Base-by-base conservation (phyloP, 2,329 filamentous ascomycete genomes). In the Emmonsiellopsis sp. region DNA sequence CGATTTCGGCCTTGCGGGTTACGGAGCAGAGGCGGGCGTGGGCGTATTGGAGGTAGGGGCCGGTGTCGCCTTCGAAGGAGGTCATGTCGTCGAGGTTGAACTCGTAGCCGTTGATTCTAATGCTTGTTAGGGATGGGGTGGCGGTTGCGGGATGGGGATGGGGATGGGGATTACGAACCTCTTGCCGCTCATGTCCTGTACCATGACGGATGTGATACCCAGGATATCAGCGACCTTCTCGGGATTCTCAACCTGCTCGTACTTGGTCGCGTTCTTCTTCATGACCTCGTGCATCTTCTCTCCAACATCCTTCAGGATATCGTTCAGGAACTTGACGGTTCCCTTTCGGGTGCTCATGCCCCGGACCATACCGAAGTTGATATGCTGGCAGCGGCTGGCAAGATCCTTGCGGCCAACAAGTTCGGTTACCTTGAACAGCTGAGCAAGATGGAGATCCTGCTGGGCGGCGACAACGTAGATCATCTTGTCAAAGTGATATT, bases 231-330 rank as follows among this genome's bases (percentile, higher is more conserved):
- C 90, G 8, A 85, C 87, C 52, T 82, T 80, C 52, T 83, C 84
- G 0, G 92, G 92, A 69, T 97, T 78, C 65, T 85, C 87, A 16
- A 98, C 85, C 71, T 96, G 90, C 54, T 83, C 75, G 72, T 97
- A 98, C 77, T 98, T 98, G 66, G 80, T 78, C 63, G 87, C 79
- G 70, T 97, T 97, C 75, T 86, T 86, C 71, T 77, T 83, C 93
- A 98, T 98, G 50, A 94, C 89, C 57, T 95, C 89, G 77, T 97
- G 92, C 93, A 98, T 98, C 73, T 91, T 89, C 53, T 96, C 92
- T 63, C 83, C 85, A 7, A 94, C 89, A 62, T 91, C 87, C 41
- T 80, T 78, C 54, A 91, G 76, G 61, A 90, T 89, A 61, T 87
- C 84, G 62, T 85, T 77, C 58, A 83, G 68, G 73, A 88, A 89